A percentile compares a stretch with the other conserved stretches of the same genome.
phyloP scores from a whole-genome alignment of 371 early-diverging fungal species.

The Furculomyces boomerangus region DNA sequence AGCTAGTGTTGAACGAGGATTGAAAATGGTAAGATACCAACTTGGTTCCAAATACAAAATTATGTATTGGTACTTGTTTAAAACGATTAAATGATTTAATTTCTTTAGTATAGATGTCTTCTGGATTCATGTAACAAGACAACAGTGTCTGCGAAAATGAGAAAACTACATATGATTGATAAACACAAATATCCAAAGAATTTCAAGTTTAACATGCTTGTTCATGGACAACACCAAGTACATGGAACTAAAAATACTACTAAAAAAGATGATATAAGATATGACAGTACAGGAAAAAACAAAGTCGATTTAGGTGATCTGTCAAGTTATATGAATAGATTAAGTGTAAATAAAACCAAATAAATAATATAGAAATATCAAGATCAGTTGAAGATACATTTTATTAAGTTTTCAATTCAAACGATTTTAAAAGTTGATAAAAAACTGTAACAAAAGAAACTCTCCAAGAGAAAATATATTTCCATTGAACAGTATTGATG shows the following conservation, averaged over 20 bases:
- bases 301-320: too few relatives aligned
- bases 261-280: too few relatives aligned
- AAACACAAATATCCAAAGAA: conserved; percentile 9
- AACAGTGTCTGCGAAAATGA: background rate
- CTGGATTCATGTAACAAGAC: conserved; percentile 5
- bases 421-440: background rate
- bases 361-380: background rate
- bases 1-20: conserved; percentile 8
- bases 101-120: conserved; percentile 9
- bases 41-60: too few relatives aligned
- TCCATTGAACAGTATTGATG: background rate
- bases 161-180: conserved; percentile 16
- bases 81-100: background rate
- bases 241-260: background rate
- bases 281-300: too few relatives aligned
- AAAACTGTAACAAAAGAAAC: background rate
- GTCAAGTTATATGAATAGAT: too few relatives aligned
- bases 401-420: background rate
- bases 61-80: background rate
- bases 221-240: background rate
- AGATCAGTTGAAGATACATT: background rate
- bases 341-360: background rate
- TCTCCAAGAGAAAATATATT: background rate
- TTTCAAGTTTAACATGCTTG: conserved; percentile 13
- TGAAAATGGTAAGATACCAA: conserved; percentile 1